Percentiles rank a stretch among this genome's conserved stretches.
These are phyloP conservation scores for Eucalyptus sideroxylon DNA, from an alignment of 345 rosid species.

Conservation along the genomic window DNA sequence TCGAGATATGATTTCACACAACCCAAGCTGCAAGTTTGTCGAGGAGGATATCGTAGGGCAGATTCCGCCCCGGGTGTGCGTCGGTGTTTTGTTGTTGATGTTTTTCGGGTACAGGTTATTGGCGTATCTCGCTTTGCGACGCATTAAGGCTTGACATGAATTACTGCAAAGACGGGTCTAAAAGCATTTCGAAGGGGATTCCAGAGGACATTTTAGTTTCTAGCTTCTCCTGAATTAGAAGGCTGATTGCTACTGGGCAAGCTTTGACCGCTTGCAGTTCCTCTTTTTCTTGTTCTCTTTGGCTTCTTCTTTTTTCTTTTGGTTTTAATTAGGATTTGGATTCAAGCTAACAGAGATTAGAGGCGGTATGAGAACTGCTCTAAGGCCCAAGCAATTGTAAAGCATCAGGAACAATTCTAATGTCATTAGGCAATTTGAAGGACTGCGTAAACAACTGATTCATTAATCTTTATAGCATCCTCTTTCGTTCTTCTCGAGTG, in stretches of 20 bases:
- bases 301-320: neutral
- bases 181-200: neutral
- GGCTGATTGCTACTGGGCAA: neutral
- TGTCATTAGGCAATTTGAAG: neutral
- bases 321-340: neutral
- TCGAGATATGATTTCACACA: neutral
- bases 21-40: slow-evolving; percentile 42
- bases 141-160: slow-evolving; percentile 12
- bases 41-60: slow-evolving; percentile 61
- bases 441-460: neutral
- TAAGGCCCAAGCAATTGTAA: neutral
- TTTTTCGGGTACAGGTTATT: slow-evolving; percentile 68
- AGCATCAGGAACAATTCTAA: neutral
- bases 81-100: slow-evolving; percentile 45
- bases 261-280: neutral
- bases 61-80: slow-evolving; percentile 32
- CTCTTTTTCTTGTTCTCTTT: neutral
- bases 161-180: neutral
- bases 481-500: neutral
- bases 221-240: neutral
- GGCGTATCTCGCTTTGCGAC: slow-evolving; percentile 76
- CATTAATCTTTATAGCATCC: neutral
- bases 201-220: neutral
- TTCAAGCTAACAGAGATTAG: neutral
- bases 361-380: neutral